Conservation (phyloP, 345 rosid species). For the Salix suchowensis region DNA sequence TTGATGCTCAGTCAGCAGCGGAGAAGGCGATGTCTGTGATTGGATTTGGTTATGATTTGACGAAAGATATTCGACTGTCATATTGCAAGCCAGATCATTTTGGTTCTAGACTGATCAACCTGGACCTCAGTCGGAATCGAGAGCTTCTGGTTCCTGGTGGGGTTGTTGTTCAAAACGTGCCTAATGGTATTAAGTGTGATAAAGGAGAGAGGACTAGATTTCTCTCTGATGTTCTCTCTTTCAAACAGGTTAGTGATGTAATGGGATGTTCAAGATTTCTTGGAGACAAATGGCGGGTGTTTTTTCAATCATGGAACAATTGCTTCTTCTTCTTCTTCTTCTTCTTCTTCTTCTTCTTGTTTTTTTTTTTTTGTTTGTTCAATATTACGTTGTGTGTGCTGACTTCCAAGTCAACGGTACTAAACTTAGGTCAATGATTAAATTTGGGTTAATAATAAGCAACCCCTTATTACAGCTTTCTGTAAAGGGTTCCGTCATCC, state of each 20-base stretch:
- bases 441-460: neutral
- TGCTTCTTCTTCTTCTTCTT: neutral
- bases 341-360: too few relatives aligned
- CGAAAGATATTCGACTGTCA: constrained; percentile 51
- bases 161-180: constrained; percentile 54
- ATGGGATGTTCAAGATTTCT: neutral
- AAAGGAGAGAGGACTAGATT: constrained; percentile 90
- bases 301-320: neutral
- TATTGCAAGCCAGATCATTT: constrained; percentile 49
- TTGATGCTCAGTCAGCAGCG: constrained; percentile 70
- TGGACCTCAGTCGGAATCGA: constrained; percentile 36
- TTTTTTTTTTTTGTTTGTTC: too few relatives aligned
- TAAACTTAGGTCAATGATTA: neutral
- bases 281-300: neutral
- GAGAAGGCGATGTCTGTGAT: constrained; percentile 81
- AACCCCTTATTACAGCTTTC: neutral
- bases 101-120: constrained; percentile 53
- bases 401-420: neutral
- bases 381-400: neutral
- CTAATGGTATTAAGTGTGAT: constrained; percentile 73
- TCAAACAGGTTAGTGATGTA: constrained; percentile 53
- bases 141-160: constrained; percentile 78
- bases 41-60: constrained; percentile 78
- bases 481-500: too few relatives aligned
- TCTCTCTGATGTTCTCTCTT: constrained; percentile 73